These are phyloP conservation scores for Magnusiomyces fungicola DNA, from an alignment of 1,139 yeast genomes.

Conservation along the genomic window DNA sequence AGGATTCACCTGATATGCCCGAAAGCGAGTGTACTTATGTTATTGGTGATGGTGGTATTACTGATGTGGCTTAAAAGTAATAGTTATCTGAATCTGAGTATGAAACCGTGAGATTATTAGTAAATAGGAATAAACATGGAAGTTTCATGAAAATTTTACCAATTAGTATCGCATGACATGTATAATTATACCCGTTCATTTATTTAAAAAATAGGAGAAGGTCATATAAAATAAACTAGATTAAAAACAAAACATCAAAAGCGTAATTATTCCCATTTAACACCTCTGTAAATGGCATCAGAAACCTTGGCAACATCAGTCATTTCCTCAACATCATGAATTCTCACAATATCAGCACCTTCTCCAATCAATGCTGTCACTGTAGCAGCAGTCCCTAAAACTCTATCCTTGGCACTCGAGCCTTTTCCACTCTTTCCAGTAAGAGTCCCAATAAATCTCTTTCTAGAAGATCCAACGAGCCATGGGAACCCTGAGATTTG, in stretches of 20 bases:
- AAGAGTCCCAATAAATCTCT: constrained; percentile 69
- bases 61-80: constrained; percentile 34
- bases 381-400: constrained; percentile 70
- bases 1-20: constrained; percentile 59
- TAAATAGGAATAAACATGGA: no score
- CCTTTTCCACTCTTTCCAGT: constrained; percentile 35
- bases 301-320: constrained; percentile 58
- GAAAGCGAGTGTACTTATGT: constrained; percentile 50
- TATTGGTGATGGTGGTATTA: constrained; percentile 47
- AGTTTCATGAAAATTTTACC: no score
- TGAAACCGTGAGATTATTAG: no score
- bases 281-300: constrained; percentile 72
- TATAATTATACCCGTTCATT: no score
- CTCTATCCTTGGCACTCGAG: constrained; percentile 40
- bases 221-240: not conserved
- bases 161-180: no score
- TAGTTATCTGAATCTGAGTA: no score
- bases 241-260: not conserved
- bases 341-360: constrained; percentile 76
- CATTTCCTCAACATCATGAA: constrained; percentile 73
- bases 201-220: constrained; percentile 18
- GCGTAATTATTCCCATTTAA: no score
- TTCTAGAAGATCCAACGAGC: constrained; percentile 81
- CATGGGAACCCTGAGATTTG: constrained; percentile 48
- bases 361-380: constrained; percentile 68